A percentile compares a stretch with the other conserved stretches of the same genome.
Evolutionary conservation across 345 rosid species (phyloP).

Genomic region (Firmiana major): DNA sequence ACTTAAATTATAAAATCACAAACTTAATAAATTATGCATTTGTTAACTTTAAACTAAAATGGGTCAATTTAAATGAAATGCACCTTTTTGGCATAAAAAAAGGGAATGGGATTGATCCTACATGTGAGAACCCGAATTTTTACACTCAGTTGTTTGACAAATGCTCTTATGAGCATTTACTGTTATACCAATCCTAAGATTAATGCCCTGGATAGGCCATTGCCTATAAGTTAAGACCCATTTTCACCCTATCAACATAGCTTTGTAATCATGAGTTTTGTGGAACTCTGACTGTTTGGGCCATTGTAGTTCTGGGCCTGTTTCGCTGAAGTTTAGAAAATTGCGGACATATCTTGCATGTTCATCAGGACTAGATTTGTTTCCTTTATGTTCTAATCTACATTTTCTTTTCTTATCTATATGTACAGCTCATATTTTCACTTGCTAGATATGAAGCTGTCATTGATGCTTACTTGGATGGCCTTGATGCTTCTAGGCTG

Average conservation of each 20-base stretch:
- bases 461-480: conserved; percentile 97
- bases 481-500: conserved; percentile 94
- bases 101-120: too few relatives aligned
- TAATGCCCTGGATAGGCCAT: background rate
- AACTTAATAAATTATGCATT: too few relatives aligned
- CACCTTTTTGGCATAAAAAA: too few relatives aligned
- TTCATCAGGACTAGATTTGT: background rate
- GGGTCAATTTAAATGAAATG: too few relatives aligned
- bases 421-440: conserved; percentile 86
- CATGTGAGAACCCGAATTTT: too few relatives aligned
- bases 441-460: conserved; percentile 88
- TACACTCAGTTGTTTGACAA: background rate
- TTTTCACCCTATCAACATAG: background rate
- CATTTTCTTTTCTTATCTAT: conserved; percentile 11
- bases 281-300: background rate
- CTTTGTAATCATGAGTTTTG: background rate
- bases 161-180: background rate
- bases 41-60: too few relatives aligned
- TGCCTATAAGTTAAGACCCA: background rate
- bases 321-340: background rate
- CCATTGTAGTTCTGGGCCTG: background rate
- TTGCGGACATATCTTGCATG: background rate
- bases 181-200: background rate
- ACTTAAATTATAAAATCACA: too few relatives aligned
- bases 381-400: background rate